Base-by-base conservation (phyloP, 1,139 yeast species). In the Saccharomyces hybrid region DNA sequence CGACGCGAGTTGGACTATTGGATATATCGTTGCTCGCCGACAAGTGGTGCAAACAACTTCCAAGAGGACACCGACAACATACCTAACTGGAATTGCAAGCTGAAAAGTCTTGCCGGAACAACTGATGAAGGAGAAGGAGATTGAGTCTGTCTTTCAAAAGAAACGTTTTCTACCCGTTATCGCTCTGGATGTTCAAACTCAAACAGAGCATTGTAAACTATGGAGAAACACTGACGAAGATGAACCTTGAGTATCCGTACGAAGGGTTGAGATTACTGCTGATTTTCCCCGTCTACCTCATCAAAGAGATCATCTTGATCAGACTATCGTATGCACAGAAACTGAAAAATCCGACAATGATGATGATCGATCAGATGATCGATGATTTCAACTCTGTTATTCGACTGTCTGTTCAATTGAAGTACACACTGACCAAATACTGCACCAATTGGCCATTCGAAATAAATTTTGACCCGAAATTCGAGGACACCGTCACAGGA, bases 301-400 rank as follows among this genome's bases (percentile, higher is more conserved):
- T 89, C 62, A 86, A 84, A 64, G 96, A 88, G 65, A 80, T 88
- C 51, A 84, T 90, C 51, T 80, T 79, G 50, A 81, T 88, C 49
- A 78, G 97, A 58, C 76, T 90, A 53, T 75, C 79, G 2, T 89
- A 88, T 67, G 95, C 97, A 5, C 78, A 80, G 70, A 85, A 86
- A 63, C 73, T 90, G 55, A 83, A 80, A 53, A 87, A 86, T 63
- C 96, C 96, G 1, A 89, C 97, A 0, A 81, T 88, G 80, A 86
- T 88, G 89, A 88, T 89, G 84, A 87, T 91, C 61, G 97, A 91
- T 69, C 97, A 90, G 70, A 86, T 88, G 80, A 80, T 90, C 61
- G 90, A 83, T 51, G 96, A 88, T 68, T 84, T 90, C 66, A 84
- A 85, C 61, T 78, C 83, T 2, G 88, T 88, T 66, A 80, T 90